These are phyloP conservation scores for Magnolia sinica DNA, from an alignment of 164 flowering plant genomes.

Conservation along the genomic window DNA sequence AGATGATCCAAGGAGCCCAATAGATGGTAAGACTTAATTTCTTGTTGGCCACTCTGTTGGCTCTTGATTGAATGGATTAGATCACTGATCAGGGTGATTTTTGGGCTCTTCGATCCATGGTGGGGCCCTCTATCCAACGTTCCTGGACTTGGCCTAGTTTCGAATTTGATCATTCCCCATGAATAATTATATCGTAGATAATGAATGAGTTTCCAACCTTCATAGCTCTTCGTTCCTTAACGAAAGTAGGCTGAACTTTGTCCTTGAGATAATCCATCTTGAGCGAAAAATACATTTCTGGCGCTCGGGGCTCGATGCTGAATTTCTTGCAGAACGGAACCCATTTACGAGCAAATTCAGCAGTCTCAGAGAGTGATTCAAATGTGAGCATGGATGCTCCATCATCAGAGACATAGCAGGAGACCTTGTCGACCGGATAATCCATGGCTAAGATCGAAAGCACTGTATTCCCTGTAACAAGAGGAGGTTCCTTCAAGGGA, in stretches of 20 bases:
- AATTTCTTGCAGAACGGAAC: conserved; percentile 95
- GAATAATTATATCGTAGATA: background rate
- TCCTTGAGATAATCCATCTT: conserved; percentile 90
- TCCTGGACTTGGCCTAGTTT: no score
- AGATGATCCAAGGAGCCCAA: background rate
- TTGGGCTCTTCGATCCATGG: background rate
- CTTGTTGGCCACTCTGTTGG: background rate
- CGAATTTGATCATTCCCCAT: background rate
- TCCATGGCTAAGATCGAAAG: conserved; percentile 88
- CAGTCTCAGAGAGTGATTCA: conserved; percentile 82
- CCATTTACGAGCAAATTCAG: conserved; percentile 93
- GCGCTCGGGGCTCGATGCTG: conserved; percentile 86
- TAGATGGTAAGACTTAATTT: background rate
- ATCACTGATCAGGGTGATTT: background rate
- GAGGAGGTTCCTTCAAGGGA: conserved; percentile 93
- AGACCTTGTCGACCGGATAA: conserved; percentile 85
- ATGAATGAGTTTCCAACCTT: conserved; percentile 45
- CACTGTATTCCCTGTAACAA: conserved; percentile 80
- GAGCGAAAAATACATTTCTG: conserved; percentile 81
- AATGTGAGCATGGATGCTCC: conserved; percentile 95
- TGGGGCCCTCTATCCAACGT: background rate
- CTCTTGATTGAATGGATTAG: background rate
- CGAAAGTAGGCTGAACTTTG: conserved; percentile 94
- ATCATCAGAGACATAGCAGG: conserved; percentile 93
- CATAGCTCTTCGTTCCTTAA: conserved; percentile 92